A percentile compares a stretch with the other conserved stretches of the same genome.
Conservation (phyloP, 495 filamentous ascomycete genomes). For the Entonaema liquescens region DNA sequence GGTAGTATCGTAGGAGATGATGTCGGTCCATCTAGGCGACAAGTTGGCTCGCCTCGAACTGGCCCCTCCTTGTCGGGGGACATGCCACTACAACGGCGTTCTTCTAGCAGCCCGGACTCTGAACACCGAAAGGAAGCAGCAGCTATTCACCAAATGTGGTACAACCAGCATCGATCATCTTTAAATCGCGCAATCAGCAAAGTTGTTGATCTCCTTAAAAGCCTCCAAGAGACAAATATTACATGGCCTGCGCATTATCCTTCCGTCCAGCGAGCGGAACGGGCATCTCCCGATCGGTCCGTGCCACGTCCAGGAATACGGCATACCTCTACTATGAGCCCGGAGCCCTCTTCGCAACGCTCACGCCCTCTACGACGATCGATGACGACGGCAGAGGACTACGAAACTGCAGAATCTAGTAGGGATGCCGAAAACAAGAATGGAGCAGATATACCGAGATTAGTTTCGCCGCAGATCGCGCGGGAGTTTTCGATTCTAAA, state of each 20-base stretch:
- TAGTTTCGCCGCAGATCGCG: constrained; percentile 91
- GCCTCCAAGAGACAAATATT: constrained; percentile 86
- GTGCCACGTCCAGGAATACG: constrained; percentile 59
- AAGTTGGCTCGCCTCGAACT: constrained; percentile 53
- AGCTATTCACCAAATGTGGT: constrained; percentile 64
- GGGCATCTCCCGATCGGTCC: constrained; percentile 50
- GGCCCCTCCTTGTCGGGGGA: constrained; percentile 47
- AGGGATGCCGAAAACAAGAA: constrained; percentile 65
- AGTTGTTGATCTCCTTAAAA: constrained; percentile 79
- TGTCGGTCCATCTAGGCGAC: constrained; percentile 38
- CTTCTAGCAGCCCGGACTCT: constrained; percentile 41
- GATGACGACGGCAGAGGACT: constrained; percentile 72
- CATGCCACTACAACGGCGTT: constrained; percentile 54
- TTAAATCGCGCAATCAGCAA: constrained; percentile 85
- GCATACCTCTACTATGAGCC: constrained; percentile 61
- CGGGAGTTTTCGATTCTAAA: constrained; percentile 97
- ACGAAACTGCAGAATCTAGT: constrained; percentile 75
- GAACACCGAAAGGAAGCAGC: constrained; percentile 55
- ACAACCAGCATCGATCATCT: constrained; percentile 88
- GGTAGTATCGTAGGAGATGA: constrained; percentile 68
- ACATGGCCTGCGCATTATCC: constrained; percentile 96
- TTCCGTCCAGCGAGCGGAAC: constrained; percentile 72
- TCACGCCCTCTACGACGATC: constrained; percentile 72
- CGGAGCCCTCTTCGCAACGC: constrained; percentile 42
- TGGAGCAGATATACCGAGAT: constrained; percentile 69